phyloP scores from a whole-genome alignment of 2,329 filamentous ascomycete genomes.

The Fonsecaea nubica region DNA sequence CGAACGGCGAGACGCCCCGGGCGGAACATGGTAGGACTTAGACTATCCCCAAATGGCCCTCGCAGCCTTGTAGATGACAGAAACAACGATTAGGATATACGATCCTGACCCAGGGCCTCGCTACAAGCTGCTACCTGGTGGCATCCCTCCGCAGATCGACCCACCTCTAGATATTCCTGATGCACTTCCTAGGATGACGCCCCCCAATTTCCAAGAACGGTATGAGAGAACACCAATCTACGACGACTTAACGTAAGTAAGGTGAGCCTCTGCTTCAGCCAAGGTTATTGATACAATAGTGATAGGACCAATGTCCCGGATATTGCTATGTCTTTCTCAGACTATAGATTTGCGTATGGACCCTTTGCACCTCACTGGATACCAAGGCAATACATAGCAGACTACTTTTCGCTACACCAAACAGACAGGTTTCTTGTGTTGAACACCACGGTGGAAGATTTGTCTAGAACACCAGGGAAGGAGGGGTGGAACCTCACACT shows the following conservation, averaged over 20 bases:
- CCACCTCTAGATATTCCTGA: slow-evolving; percentile 42
- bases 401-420: slow-evolving; percentile 60
- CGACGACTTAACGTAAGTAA: slow-evolving; percentile 44
- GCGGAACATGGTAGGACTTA: slow-evolving; percentile 46
- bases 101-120: slow-evolving; percentile 45
- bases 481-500: slow-evolving; percentile 62
- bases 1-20: slow-evolving; percentile 45
- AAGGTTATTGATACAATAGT: not conserved
- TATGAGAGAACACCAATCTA: slow-evolving; percentile 48
- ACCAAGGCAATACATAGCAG: slow-evolving; percentile 62
- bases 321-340: slow-evolving; percentile 57
- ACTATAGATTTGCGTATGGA: slow-evolving; percentile 60
- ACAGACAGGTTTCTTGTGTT: slow-evolving; percentile 54
- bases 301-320: slow-evolving; percentile 48
- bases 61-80: slow-evolving; percentile 1
- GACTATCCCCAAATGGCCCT: not conserved
- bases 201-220: slow-evolving; percentile 42
- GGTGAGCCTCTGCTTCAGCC: not conserved
- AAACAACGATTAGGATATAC: slow-evolving; percentile 43
- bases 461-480: slow-evolving; percentile 62
- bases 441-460: slow-evolving; percentile 67
- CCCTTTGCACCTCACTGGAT: slow-evolving; percentile 64
- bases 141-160: slow-evolving; percentile 45
- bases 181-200: slow-evolving; percentile 40
- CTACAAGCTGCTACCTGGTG: slow-evolving; percentile 41